Evolutionary conservation across 2,329 filamentous ascomycete genomes (phyloP).

Genomic region (Penicillium brasilianum): DNA sequence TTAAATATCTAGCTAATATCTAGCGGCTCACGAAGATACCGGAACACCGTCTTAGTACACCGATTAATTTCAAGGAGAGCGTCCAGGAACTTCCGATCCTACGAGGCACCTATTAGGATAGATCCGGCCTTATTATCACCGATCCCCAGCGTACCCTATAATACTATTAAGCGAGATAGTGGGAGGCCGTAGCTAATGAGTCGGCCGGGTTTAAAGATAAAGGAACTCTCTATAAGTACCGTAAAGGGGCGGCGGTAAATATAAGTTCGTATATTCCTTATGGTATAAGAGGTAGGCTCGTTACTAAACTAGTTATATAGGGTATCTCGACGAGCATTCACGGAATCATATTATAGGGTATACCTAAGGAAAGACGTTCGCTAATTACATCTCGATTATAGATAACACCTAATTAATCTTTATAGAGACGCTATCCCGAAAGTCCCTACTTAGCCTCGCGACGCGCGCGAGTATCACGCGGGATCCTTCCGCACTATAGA

Average conservation of each 20-base stretch:
- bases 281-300: no score
- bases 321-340: background rate
- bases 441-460: background rate
- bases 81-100: no score
- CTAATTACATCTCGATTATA: background rate
- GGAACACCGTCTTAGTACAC: slow-evolving; percentile 29
- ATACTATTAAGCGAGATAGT: no score
- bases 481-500: background rate
- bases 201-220: no score
- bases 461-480: background rate
- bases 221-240: no score
- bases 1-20: slow-evolving; percentile 27
- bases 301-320: background rate
- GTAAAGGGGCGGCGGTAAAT: no score
- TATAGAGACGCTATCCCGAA: background rate
- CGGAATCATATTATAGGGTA: background rate
- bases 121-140: no score
- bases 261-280: no score
- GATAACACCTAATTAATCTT: background rate
- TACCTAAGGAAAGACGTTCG: background rate
- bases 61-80: slow-evolving; percentile 30
- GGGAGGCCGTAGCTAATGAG: no score
- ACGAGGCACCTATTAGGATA: no score
- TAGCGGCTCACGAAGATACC: slow-evolving; percentile 28
- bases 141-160: no score